Base-by-base conservation (phyloP, 257 asterid species). In the Solanum pimpinellifolium region DNA sequence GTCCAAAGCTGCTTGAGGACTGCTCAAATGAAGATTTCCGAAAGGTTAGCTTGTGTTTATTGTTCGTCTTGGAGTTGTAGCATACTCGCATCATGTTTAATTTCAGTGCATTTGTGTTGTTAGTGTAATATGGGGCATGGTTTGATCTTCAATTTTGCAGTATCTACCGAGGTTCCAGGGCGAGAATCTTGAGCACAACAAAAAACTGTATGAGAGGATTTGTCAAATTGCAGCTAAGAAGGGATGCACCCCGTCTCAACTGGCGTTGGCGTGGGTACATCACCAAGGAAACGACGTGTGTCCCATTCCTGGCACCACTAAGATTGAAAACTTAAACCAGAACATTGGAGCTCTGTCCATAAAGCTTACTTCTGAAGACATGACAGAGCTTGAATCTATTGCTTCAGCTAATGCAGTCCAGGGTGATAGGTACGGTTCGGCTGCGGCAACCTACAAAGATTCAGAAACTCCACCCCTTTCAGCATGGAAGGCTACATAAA, bases 241-340 rank as follows among this genome's bases (percentile, higher is more conserved):
- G 56, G 93, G 93, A 20, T 93, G 94, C 90, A 93, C 90, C 23
- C 88, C 91, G 0, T 88, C 95, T 25, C 95, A 93, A 68, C 91
- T 93, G 6, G 93, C 94, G 1, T 89, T 93, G 85, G 94, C 94
- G 9, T 93, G 95, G 95, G 88, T 93, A n/a, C 95, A 91, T 89
- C 93, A 92, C 86, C 94, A 90, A 86, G 95, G 95, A 68, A 86
- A 85, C 29, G 91, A 90, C 39, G 92, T 92, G 66, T 88, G 94
- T 29, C 94, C 94, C 4, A 92, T 92, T 29, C 94, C 93, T 2
- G 94, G 93, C 25, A 92, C 93, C 37, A 92, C 95, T 7, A 91
- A 89, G 86, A 83, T 91, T 59, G 86, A 52, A 8, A 91, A 93
- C 86, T 73, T 91, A 6, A 90, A 89, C 37, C 83, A 91, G 77